Evolutionary conservation across 2,329 filamentous ascomycete species (phyloP).

Genomic region (Monosporascus sp.): DNA sequence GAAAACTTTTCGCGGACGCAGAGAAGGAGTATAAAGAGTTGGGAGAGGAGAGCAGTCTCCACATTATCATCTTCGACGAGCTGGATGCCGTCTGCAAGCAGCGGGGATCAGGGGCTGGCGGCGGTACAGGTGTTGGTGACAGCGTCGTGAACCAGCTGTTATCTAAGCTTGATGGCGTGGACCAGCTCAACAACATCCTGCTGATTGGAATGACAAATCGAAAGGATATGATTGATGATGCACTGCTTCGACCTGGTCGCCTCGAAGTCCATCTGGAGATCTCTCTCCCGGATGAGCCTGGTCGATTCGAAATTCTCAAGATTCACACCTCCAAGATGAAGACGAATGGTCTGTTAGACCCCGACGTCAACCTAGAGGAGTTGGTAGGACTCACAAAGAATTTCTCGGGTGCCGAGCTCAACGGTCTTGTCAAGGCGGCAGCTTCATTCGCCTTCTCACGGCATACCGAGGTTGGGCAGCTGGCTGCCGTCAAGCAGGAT

Average conservation of each 20-base stretch:
- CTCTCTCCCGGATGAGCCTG: conserved; percentile 82
- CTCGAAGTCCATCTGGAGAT: conserved; percentile 97
- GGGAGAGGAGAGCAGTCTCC: conserved; percentile 86
- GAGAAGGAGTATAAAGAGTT: conserved; percentile 99
- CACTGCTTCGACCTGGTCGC: conserved; percentile 84
- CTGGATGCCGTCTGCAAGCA: conserved; percentile 98
- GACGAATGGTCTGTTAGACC: conserved; percentile 72
- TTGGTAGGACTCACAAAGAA: conserved; percentile 85
- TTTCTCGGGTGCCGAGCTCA: conserved; percentile 92
- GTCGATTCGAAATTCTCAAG: conserved; percentile 84
- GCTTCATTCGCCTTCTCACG: conserved; percentile 88
- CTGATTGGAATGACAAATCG: conserved; percentile 99
- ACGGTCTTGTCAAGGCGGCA: conserved; percentile 85
- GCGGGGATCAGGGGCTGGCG: conserved; percentile 82
- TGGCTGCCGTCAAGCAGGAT: conserved; percentile 75
- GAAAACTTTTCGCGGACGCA: conserved; percentile 92
- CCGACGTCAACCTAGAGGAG: conserved; percentile 72
- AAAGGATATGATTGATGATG: conserved; percentile 99
- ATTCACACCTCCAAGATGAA: conserved; percentile 89
- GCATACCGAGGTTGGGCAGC: conserved; percentile 85
- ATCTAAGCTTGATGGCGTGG: conserved; percentile 88
- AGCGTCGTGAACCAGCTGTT: conserved; percentile 96
- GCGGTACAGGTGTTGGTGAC: conserved; percentile 93
- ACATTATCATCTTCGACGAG: conserved; percentile 99
- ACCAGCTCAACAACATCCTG: conserved; percentile 94